These are phyloP conservation scores for Annulohypoxylon maeteangense DNA, from an alignment of 495 filamentous ascomycete species.

Conservation along the genomic window DNA sequence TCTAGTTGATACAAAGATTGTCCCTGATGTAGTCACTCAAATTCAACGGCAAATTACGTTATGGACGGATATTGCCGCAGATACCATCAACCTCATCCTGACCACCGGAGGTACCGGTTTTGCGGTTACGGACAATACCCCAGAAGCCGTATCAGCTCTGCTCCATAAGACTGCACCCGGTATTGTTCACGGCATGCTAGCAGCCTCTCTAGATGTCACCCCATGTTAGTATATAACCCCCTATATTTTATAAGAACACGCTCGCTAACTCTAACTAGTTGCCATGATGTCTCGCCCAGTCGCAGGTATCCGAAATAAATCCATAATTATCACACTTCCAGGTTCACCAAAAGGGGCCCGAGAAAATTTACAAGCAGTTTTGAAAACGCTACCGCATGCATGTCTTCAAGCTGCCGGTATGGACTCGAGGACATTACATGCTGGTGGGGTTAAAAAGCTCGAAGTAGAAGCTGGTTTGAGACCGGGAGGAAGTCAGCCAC, in stretches of 20 bases:
- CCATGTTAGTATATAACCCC: slow-evolving; percentile 71
- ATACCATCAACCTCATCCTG: slow-evolving; percentile 76
- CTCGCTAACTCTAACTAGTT: slow-evolving; percentile 62
- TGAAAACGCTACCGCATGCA: slow-evolving; percentile 92
- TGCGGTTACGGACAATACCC: slow-evolving; percentile 85
- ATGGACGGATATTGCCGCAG: slow-evolving; percentile 73
- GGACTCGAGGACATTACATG: slow-evolving; percentile 82
- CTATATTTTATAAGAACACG: background rate
- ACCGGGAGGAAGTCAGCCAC: slow-evolving; percentile 32
- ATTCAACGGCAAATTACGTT: slow-evolving; percentile 77
- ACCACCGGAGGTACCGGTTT: slow-evolving; percentile 96
- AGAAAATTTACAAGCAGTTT: slow-evolving; percentile 92
- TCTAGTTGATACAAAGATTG: slow-evolving; percentile 73
- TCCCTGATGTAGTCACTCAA: slow-evolving; percentile 77
- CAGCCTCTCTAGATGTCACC: slow-evolving; percentile 84
- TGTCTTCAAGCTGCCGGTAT: slow-evolving; percentile 87
- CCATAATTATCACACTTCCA: slow-evolving; percentile 89
- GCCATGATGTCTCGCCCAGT: slow-evolving; percentile 98
- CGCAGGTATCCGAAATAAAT: slow-evolving; percentile 84
- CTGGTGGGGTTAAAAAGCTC: slow-evolving; percentile 81
- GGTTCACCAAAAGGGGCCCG: slow-evolving; percentile 96
- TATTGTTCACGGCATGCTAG: slow-evolving; percentile 93
- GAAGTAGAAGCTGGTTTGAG: slow-evolving; percentile 82
- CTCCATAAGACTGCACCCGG: slow-evolving; percentile 90
- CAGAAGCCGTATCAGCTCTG: slow-evolving; percentile 85